A percentile compares a stretch with the other conserved stretches of the same genome.
These are phyloP conservation scores for Anastatica hierochuntica DNA, from an alignment of 345 rosid genomes.

Conservation along the genomic window DNA sequence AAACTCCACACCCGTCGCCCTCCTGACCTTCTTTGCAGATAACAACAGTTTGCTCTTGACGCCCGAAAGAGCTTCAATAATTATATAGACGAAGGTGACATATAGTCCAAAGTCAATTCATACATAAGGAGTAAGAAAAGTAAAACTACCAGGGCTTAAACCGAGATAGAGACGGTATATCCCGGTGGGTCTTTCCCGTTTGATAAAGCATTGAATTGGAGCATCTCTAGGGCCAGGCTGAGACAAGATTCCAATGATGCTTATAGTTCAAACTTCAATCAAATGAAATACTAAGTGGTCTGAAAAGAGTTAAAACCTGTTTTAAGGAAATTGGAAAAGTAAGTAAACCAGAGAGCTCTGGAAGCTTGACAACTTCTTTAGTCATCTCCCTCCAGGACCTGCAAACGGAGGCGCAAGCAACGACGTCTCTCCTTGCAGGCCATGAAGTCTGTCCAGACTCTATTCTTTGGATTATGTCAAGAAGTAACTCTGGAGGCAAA, in stretches of 20 bases:
- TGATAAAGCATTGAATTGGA: slow-evolving; percentile 80
- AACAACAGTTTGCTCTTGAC: slow-evolving; percentile 64
- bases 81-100: no score
- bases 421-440: slow-evolving; percentile 78
- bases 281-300: background rate
- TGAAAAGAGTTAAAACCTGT: slow-evolving; percentile 44
- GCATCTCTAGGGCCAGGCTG: slow-evolving; percentile 85
- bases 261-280: background rate
- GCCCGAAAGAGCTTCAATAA: slow-evolving; percentile 50
- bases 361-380: slow-evolving; percentile 51
- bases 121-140: background rate
- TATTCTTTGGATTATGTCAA: slow-evolving; percentile 50
- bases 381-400: slow-evolving; percentile 73
- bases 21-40: slow-evolving; percentile 78
- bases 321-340: slow-evolving; percentile 80
- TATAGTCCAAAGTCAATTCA: slow-evolving; percentile 10
- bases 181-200: slow-evolving; percentile 64
- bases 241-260: background rate
- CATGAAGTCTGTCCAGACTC: slow-evolving; percentile 49
- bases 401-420: slow-evolving; percentile 83
- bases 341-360: slow-evolving; percentile 58
- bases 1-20: slow-evolving; percentile 58
- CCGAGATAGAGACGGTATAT: slow-evolving; percentile 67
- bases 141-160: slow-evolving; percentile 61
- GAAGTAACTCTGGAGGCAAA: slow-evolving; percentile 81